Base-by-base conservation (phyloP, 768 basidiomycete species). In the Boletellus emodensis region DNA sequence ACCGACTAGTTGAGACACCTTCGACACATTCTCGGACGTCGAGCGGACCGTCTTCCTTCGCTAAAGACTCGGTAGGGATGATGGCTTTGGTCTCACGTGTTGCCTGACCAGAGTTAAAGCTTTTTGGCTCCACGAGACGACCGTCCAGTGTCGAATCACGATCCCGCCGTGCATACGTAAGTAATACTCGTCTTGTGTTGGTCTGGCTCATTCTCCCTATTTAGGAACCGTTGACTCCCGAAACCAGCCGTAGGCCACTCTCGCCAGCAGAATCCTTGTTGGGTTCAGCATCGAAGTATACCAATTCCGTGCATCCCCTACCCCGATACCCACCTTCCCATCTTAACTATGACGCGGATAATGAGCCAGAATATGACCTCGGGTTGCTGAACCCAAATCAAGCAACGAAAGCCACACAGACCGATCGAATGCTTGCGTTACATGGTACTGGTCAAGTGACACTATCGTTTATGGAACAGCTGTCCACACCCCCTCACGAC, bases 401-500 rank as follows among this genome's bases (percentile, higher is more conserved):
- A 20, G 77, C 80, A 3, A 84, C 83, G 24, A 76, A 80, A 39
- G 84, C 78, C 12, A 77, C 87, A 7, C 90, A 91, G 61, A 90
- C 87, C 1, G 86, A 90, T 39, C 59, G 58, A 24, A 69, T 58
- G 46, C 53, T 68, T 28, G 67, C 63, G 15, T 44, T 61, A 17
- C 65, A 67, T 46, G 47, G 56, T 64, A 61, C 17, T 59, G 68
- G 15, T 72, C 74, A 45, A 65, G 69, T 47, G 51, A 64, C 41
- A 55, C 70, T 76, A 51, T 40, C 70, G 51, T 54, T 46, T 51
- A 39, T 56, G 51, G 72, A 70, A 22, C 71, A 75, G 42, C 33
- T 72, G 18, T 73, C 75, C 10, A 63, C 75, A 3, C 77, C 80
- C 4, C 75, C 77, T 6, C 70, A 76, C 26, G 86, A 89, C 41